Evolutionary conservation across 108 stramenopile genomes (phyloP), one percentile per base, ranked within the genome.

Genomic region (Phaeodactylum tricornutum): DNA sequence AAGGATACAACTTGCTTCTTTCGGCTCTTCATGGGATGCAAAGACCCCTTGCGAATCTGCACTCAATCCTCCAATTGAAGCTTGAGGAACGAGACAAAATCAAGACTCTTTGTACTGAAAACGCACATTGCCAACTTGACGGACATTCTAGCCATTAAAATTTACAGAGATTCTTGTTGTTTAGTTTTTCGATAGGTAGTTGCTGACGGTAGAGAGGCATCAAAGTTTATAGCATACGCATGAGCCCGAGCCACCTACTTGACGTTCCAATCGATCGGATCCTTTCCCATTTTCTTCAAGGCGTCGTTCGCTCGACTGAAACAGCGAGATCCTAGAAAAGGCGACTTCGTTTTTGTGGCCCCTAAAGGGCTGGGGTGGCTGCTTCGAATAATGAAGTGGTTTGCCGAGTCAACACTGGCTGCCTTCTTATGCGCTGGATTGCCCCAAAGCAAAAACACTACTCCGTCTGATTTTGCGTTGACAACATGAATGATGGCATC

Each of bases 391-490:
- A 97, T 67, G n/a, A 50, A 46, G 47, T 84, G 84, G 42, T 61
- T 62, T 5, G 29, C 34, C 3, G 44, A 19, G 27, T 64, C 29
- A 87, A 29, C 40, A 87, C 70, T 9, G 67, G 62, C 50, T 67
- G 43, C 63, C 64, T 93, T 89, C 34, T 51, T 53, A 32, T 80
- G 69, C 17, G 97, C 96, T 2, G 94, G 95, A 63, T 92, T 96
- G 1, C 98, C 98, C 98, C 98, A 99, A 27, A 98, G 66, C 29
- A 99, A 36, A 54, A 94, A 99, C 1, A 98, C 98, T 3, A 96
- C 68, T 15, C 49, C 47, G 24, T 46, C 61, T 16, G 1, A 61
- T 11, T 31, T 25, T 47, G 19, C 27, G 46, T 72, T 68, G 33
- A 96, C 55, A 8, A 59, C 69, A 17, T 76, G 61, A 34, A 99